These are phyloP conservation scores for Dendrobium catenatum DNA, from an alignment of 106 monocot species.

Conservation along the genomic window DNA sequence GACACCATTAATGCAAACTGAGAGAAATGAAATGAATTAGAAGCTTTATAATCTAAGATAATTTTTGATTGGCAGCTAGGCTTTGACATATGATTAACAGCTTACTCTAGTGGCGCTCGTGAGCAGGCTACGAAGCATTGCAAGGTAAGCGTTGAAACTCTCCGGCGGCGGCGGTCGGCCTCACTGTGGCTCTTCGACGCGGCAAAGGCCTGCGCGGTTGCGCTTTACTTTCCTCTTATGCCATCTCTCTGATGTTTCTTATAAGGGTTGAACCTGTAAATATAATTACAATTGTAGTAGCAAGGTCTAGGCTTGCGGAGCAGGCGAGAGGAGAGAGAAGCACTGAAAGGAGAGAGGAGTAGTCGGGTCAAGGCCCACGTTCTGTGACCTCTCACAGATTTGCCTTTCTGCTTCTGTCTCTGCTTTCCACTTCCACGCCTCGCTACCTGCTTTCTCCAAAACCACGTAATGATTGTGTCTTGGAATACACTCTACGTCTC, in stretches of 20 bases:
- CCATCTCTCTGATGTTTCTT: neutral
- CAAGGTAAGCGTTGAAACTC: constrained; percentile 81
- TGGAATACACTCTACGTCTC: constrained; percentile 6
- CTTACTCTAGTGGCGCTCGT: constrained; percentile 90
- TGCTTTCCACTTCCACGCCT: constrained; percentile 7
- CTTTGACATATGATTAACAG: too few species aligned
- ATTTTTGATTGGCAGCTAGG: too few species aligned
- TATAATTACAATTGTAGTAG: neutral
- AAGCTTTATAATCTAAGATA: too few species aligned
- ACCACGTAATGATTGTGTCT: constrained; percentile 9
- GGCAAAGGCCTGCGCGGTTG: constrained; percentile 38
- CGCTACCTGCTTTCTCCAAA: constrained; percentile 5
- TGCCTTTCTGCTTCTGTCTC: neutral
- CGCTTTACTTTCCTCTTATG: constrained; percentile 4
- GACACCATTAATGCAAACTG: too few species aligned
- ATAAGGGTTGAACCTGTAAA: neutral
- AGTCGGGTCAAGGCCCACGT: neutral
- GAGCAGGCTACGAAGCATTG: constrained; percentile 78
- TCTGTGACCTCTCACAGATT: neutral
- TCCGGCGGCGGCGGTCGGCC: constrained; percentile 89
- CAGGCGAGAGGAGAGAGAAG: neutral
- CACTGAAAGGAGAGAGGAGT: neutral
- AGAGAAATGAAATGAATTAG: too few species aligned
- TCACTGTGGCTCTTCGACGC: constrained; percentile 99
- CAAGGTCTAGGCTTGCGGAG: neutral